Evolutionary conservation across 2,329 filamentous ascomycete species (phyloP), one percentile per base, ranked within the genome.

Genomic region (Colletotrichum sidae): DNA sequence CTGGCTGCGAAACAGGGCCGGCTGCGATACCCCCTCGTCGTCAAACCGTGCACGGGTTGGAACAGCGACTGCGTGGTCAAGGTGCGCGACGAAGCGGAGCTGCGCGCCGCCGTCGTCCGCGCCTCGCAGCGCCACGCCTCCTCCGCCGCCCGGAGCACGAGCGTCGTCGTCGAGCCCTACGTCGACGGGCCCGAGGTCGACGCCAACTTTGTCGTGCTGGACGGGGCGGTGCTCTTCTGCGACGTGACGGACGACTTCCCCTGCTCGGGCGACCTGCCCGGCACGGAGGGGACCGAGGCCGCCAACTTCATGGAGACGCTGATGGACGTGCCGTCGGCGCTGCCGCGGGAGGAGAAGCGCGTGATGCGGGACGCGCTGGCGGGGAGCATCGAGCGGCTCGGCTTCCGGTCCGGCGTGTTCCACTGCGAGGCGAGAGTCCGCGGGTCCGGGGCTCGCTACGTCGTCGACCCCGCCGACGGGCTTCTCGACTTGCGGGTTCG

Each of bases 151-250:
- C 4, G 56, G 13, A 69, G 44, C 67, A 73, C 67, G 39, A 69
- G 72, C 7, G 70, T 80, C 15, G 69, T 81, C 2, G 69, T 82
- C 2, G 79, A 82, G 58, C 67, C 70, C 10, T 82, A 81, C 58
- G 66, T 77, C 17, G 73, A 76, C 8, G 80, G 80, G 0, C 80
- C 80, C 0, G 80, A 82, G 60, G 71, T 82, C 1, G 79, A 81
- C 61, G 76, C 72, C 51, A 81, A 81, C 68, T 70, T 83, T 34
- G 72, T 79, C 6, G 57, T 82, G 1, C 69, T 71, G 12, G 71
- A 81, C 52, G 79, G 78, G 1, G 69, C 80, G 42, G 47, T 81
- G 2, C 61, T 82, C 5, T 82, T 80, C 67, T 76, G 67, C 62
- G 77, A 82, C 42, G 68, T 80, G 4, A 68, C 68, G 7, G 79